A percentile compares a stretch with the other conserved stretches of the same genome.
These are phyloP conservation scores for Fusarium marasasianum DNA, from an alignment of 2,329 filamentous ascomycete genomes.

Conservation along the genomic window DNA sequence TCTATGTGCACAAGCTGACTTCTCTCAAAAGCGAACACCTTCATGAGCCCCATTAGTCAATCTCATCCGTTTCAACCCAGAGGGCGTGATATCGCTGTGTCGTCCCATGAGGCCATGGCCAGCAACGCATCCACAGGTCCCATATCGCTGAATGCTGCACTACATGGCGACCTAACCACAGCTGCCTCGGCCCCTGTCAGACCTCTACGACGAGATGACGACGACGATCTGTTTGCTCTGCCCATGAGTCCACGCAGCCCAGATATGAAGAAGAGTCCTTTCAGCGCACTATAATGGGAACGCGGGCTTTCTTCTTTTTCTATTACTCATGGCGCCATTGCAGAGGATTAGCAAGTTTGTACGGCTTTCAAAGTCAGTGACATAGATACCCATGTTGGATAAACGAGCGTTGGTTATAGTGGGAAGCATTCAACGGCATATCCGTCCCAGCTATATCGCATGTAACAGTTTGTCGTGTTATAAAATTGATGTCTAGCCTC, in stretches of 20 bases:
- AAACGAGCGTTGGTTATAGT: constrained; percentile 21
- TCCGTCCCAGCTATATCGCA: not conserved
- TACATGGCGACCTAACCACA: constrained; percentile 37
- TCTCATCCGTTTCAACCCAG: constrained; percentile 46
- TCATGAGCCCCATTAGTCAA: constrained; percentile 47
- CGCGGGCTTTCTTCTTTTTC: not conserved
- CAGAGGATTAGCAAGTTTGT: not conserved
- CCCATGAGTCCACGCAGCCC: constrained; percentile 88
- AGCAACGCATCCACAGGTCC: constrained; percentile 35
- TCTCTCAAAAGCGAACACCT: constrained; percentile 46
- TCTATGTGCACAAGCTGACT: constrained; percentile 29
- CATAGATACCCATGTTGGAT: constrained; percentile 32
- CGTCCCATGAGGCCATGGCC: constrained; percentile 48
- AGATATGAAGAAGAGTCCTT: constrained; percentile 86
- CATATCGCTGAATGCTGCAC: constrained; percentile 49
- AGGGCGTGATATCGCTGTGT: constrained; percentile 48
- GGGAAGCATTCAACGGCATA: not conserved
- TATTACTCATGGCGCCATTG: not conserved
- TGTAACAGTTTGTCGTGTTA: not conserved
- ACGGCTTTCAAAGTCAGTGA: constrained; percentile 4
- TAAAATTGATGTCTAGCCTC: not conserved
- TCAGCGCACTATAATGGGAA: constrained; percentile 60
- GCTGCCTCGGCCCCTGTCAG: constrained; percentile 29
- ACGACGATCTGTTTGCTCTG: constrained; percentile 87
- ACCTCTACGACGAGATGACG: constrained; percentile 47